Evolutionary conservation across 2,329 filamentous ascomycete species (phyloP), one percentile per base, ranked within the genome.

Genomic region (Paradendryphiella salina): DNA sequence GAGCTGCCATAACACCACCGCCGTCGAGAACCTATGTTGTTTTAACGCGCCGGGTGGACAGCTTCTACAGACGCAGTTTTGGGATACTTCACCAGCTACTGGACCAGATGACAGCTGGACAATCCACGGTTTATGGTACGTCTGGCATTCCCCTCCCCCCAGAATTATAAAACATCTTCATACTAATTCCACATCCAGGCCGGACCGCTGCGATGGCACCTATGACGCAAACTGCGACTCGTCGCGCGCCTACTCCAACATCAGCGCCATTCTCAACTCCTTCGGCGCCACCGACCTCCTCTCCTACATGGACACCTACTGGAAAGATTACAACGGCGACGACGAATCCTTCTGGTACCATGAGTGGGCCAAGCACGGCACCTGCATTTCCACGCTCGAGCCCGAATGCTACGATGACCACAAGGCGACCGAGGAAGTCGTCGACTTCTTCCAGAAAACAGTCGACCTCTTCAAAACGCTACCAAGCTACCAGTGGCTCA

Each of bases 61-160:
- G 55, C 74, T 91, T 36, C 78, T 90, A 4, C 82, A 84, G 70
- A 90, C 88, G 2, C 88, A 91, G 63, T 90, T 91, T 74, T 91
- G 88, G 88, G 87, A 91, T 65, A 81, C 83, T 0, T 68, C 80
- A 50, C 86, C 86, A 1, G 75, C 80, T 1, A 81, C 83, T 3
- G 87, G 88, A 0, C 87, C 88, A 2, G 73, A 72, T 41, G 81
- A 89, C 65, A 85, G 83, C 5, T 92, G 87, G 87, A 90, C 86
- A 1, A 80, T 90, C 33, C 88, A 90, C 65, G 87, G 87, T 1
- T 77, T 90, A 7, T 88, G 82, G 79, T 80, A 68, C 32, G 73
- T 57, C n/a, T 40, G 13, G 14, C 41, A 14, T 34, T 21, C 23
- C 18, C 9, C 15, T 33, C 18, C 9, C 15, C 9, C 5, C 11